phyloP scores from a whole-genome alignment of 768 basidiomycete species.

The Russula sp. region DNA sequence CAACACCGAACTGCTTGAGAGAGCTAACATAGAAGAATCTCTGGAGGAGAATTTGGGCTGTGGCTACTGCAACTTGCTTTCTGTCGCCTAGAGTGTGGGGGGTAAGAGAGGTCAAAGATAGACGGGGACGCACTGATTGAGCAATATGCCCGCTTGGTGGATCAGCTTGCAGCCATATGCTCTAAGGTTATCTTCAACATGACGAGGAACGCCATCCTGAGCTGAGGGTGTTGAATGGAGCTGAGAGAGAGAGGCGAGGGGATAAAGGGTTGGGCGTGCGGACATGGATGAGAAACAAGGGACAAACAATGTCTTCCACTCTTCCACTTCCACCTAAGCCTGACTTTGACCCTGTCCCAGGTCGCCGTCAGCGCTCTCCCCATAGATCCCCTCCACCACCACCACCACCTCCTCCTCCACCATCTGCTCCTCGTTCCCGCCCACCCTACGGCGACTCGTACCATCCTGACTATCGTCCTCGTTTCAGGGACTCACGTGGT shows the following conservation, averaged over 20 bases:
- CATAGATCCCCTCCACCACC: conserved; percentile 20
- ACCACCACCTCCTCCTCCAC: no score
- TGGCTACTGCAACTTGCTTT: conserved; percentile 96
- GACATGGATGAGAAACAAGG: conserved; percentile 30
- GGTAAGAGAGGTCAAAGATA: conserved; percentile 9
- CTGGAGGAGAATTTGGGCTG: conserved; percentile 94
- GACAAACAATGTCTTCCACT: conserved; percentile 33
- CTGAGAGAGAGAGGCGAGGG: conserved; percentile 79
- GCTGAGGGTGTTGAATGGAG: conserved; percentile 76
- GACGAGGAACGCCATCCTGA: conserved; percentile 75
- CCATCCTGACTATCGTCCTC: conserved; percentile 16
- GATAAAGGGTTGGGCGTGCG: conserved; percentile 49
- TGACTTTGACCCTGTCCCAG: conserved; percentile 34
- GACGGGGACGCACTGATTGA: conserved; percentile 68
- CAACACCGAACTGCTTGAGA: conserved; percentile 91
- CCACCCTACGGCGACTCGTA: conserved; percentile 26
- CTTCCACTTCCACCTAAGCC: conserved; percentile 39
- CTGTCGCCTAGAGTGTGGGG: conserved; percentile 39
- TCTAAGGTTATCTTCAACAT: conserved; percentile 84
- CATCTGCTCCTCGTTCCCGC: conserved; percentile 15
- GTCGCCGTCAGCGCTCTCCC: conserved; percentile 32
- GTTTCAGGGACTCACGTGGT: conserved; percentile 20
- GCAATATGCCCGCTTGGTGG: conserved; percentile 87
- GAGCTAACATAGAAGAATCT: conserved; percentile 96
- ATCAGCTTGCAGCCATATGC: conserved; percentile 93